Conservation (phyloP, 2,329 filamentous ascomycete genomes). For the Exophiala sp. region DNA sequence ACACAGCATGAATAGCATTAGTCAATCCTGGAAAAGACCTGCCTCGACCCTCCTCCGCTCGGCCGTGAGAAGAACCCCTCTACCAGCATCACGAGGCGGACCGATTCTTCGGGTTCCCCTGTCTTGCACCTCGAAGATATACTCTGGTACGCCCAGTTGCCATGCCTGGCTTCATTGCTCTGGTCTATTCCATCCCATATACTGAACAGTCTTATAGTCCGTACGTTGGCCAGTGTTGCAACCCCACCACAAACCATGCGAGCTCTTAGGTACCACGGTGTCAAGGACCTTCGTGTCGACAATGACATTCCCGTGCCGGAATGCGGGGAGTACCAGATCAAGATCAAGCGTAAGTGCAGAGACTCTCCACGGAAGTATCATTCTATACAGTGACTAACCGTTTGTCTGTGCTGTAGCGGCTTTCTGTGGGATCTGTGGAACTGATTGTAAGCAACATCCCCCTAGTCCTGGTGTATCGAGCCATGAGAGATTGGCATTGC, state of each 20-base stretch:
- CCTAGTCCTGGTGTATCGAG: not conserved
- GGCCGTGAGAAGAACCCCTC: not conserved
- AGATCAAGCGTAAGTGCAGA: slow-evolving; percentile 25
- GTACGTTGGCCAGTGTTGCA: not conserved
- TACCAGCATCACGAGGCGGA: not conserved
- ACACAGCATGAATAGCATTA: not conserved
- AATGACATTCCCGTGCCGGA: slow-evolving; percentile 33
- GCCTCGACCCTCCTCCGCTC: not conserved
- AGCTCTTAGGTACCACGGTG: slow-evolving; percentile 36
- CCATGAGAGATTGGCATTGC: not conserved
- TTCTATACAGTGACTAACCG: not conserved
- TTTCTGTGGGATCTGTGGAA: slow-evolving; percentile 36
- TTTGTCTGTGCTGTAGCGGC: slow-evolving; percentile 28
- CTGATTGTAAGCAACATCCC: slow-evolving; percentile 32
- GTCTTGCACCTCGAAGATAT: not conserved
- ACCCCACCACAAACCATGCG: slow-evolving; percentile 29
- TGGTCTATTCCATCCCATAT: too few relatives aligned
- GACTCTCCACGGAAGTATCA: not conserved
- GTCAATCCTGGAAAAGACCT: not conserved
- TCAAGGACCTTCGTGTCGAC: slow-evolving; percentile 34
- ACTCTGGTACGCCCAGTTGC: not conserved
- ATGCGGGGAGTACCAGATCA: slow-evolving; percentile 49
- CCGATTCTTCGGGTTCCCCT: not conserved
- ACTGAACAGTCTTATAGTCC: not conserved
- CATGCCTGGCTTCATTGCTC: not conserved